Conservation (phyloP, 2,329 filamentous ascomycete species). For the Pseudocercospora cruenta region DNA sequence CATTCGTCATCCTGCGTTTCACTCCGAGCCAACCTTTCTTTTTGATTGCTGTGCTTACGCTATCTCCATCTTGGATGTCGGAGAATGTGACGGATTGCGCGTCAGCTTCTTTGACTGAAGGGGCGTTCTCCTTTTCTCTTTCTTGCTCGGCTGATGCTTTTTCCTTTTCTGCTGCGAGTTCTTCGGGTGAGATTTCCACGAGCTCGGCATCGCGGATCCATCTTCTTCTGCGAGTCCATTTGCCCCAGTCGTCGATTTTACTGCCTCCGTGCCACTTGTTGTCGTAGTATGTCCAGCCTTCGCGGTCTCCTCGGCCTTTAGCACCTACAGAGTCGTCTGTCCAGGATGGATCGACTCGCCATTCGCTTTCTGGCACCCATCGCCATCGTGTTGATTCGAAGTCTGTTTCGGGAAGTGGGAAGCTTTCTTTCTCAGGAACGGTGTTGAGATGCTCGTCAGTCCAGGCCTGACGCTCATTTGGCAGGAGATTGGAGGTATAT, state of each 20-base stretch:
- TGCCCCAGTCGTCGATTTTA: slow-evolving; percentile 88
- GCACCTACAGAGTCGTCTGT: slow-evolving; percentile 47
- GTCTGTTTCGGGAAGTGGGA: slow-evolving; percentile 69
- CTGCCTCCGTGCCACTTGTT: slow-evolving; percentile 96
- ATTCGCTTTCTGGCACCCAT: slow-evolving; percentile 84
- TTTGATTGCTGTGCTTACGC: slow-evolving; percentile 25
- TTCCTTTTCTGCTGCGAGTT: slow-evolving; percentile 19
- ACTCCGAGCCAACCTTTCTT: slow-evolving; percentile 36
- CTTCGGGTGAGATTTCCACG: slow-evolving; percentile 64
- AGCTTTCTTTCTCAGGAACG: slow-evolving; percentile 73
- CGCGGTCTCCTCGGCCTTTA: slow-evolving; percentile 54
- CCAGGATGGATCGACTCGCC: slow-evolving; percentile 78
- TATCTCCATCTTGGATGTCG: slow-evolving; percentile 25
- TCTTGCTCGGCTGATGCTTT: neutral
- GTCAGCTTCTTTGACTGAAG: slow-evolving; percentile 10
- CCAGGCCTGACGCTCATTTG: slow-evolving; percentile 88
- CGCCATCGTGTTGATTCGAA: slow-evolving; percentile 68
- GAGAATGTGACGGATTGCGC: slow-evolving; percentile 19
- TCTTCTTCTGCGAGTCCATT: slow-evolving; percentile 89
- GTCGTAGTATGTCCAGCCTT: slow-evolving; percentile 97
- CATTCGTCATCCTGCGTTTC: slow-evolving; percentile 25
- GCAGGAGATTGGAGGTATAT: slow-evolving; percentile 89
- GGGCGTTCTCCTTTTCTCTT: neutral
- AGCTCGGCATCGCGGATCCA: slow-evolving; percentile 97
- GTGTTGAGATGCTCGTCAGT: slow-evolving; percentile 92